These are phyloP conservation scores for Phycomyces blakesleeanus DNA, from an alignment of 192 early-diverging fungal species.

Conservation along the genomic window DNA sequence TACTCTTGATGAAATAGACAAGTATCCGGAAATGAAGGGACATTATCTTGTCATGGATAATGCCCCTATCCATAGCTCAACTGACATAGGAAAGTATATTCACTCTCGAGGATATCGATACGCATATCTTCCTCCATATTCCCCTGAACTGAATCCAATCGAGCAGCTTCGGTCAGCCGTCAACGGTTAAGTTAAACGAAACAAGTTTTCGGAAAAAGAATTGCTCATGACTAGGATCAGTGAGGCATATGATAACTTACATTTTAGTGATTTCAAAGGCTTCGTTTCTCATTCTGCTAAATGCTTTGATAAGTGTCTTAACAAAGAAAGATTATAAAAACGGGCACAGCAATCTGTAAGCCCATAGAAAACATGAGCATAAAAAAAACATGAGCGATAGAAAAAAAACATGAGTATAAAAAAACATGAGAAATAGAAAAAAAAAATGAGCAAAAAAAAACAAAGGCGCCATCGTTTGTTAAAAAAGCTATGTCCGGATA, in stretches of 20 bases:
- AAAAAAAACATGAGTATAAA: constrained; percentile 1
- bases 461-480: neutral
- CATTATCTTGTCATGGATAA: no score
- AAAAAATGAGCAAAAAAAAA: neutral
- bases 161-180: constrained; percentile 32
- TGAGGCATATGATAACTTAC: no score
- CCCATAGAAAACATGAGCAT: constrained; percentile 7
- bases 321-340: constrained; percentile 8
- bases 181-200: constrained; percentile 22
- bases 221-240: no score
- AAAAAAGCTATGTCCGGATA: constrained; percentile 1
- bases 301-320: constrained; percentile 5
- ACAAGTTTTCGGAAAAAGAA: no score
- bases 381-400: neutral
- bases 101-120: constrained; percentile 16
- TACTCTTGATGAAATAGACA: no score
- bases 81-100: constrained; percentile 22
- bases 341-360: constrained; percentile 9
- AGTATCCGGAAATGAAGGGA: no score
- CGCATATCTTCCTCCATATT: no score
- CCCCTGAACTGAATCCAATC: constrained; percentile 36
- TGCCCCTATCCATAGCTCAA: constrained; percentile 25
- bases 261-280: no score
- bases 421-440: no score
- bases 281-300: no score